Percentiles rank a stretch among this genome's conserved stretches.
phyloP scores from a whole-genome alignment of 1,284 basidiomycete genomes.

The Apiotrichum laibachii region DNA sequence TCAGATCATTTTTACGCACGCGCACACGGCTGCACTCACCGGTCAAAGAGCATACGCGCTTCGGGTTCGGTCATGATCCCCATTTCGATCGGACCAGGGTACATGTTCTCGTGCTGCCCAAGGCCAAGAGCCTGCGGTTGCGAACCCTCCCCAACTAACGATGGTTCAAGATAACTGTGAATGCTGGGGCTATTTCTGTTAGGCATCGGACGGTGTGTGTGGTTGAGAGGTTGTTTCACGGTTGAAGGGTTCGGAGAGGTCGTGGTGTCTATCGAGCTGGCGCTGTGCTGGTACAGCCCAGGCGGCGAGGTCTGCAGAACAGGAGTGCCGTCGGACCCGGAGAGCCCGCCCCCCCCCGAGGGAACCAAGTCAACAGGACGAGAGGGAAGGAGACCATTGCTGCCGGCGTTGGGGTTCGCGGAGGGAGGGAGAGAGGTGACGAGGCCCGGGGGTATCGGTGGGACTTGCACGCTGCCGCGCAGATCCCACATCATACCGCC shows the following conservation, averaged over 20 bases:
- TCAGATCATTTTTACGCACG: not conserved
- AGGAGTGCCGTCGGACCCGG: too few species aligned
- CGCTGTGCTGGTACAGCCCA: not conserved
- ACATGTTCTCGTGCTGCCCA: not conserved
- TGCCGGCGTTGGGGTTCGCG: too few species aligned
- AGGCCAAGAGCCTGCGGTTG: not conserved
- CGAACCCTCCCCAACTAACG: not conserved
- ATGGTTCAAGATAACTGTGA: constrained; percentile 10
- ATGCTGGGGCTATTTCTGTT: not conserved
- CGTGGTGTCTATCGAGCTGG: not conserved
- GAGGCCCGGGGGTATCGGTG: not conserved
- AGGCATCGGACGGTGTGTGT: not conserved
- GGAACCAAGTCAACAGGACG: not conserved
- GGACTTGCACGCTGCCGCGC: not conserved
- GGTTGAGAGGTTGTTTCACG: not conserved
- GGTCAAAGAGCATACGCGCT: constrained; percentile 8
- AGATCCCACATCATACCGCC: not conserved
- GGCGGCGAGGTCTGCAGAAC: not conserved
- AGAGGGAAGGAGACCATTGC: not conserved
- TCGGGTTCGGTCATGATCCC: constrained; percentile 12
- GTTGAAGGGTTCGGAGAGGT: not conserved
- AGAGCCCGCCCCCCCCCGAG: not conserved
- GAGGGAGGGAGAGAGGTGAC: not conserved
- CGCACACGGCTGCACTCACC: constrained; percentile 7
- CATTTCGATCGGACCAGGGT: constrained; percentile 5